Evolutionary conservation across 129 eudicot species (phyloP).

Genomic region (Ambrosia trifida): DNA sequence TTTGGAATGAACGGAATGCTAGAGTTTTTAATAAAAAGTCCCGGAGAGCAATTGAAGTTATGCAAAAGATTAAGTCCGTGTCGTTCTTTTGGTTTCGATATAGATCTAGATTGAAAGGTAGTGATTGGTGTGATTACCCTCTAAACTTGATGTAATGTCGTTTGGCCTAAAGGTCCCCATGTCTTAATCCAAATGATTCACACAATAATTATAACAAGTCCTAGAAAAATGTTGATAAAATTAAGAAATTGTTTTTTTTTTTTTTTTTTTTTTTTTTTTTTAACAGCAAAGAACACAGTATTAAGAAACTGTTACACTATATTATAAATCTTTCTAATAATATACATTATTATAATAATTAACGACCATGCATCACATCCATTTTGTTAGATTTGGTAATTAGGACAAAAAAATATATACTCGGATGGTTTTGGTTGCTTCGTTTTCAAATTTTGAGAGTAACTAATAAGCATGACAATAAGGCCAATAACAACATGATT

Average conservation of each 20-base stretch:
- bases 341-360: neutral
- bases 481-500: neutral
- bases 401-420: neutral
- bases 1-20: too few relatives aligned
- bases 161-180: too few relatives aligned
- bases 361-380: slow-evolving; percentile 11
- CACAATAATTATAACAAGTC: neutral
- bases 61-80: too few relatives aligned
- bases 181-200: neutral
- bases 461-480: slow-evolving; percentile 6
- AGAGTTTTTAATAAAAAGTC: too few relatives aligned
- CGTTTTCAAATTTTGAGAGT: neutral
- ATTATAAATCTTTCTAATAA: neutral
- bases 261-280: too few relatives aligned
- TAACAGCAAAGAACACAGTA: too few relatives aligned
- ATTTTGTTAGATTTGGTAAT: slow-evolving; percentile 2
- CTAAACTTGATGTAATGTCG: too few relatives aligned
- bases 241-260: too few relatives aligned
- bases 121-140: too few relatives aligned
- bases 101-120: too few relatives aligned
- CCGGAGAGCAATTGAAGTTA: too few relatives aligned
- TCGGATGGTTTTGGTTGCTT: neutral
- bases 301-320: neutral
- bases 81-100: too few relatives aligned
- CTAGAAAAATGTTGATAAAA: neutral